These are phyloP conservation scores for Conringia planisiliqua DNA, from an alignment of 345 rosid species.

Conservation along the genomic window DNA sequence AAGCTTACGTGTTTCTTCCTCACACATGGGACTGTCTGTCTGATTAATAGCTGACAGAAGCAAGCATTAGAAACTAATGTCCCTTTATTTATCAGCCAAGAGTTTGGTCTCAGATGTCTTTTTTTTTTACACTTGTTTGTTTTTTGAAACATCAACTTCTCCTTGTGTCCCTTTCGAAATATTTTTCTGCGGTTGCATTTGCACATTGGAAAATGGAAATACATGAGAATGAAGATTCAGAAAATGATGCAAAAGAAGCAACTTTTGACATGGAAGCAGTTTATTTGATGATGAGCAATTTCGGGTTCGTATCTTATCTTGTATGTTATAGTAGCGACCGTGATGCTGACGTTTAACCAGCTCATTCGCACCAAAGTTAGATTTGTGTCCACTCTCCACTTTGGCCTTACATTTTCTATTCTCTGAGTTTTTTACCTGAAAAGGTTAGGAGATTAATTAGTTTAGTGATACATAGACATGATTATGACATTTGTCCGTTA, in stretches of 20 bases:
- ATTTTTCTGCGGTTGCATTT: neutral
- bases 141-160: slow-evolving; percentile 2
- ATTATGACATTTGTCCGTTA: neutral
- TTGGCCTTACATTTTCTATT: neutral
- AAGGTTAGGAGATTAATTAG: neutral
- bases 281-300: neutral
- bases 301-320: slow-evolving; percentile 19
- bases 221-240: neutral
- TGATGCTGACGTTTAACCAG: slow-evolving; percentile 18
- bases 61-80: too few species aligned
- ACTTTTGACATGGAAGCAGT: slow-evolving; percentile 16
- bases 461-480: neutral
- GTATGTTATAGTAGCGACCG: neutral
- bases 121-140: neutral
- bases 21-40: slow-evolving; percentile 23
- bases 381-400: neutral
- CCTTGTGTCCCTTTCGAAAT: neutral
- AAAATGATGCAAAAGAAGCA: slow-evolving; percentile 6
- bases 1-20: slow-evolving; percentile 28
- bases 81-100: slow-evolving; percentile 27
- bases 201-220: neutral
- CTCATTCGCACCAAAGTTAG: slow-evolving; percentile 23
- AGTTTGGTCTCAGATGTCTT: neutral
- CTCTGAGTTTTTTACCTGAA: slow-evolving; percentile 5
- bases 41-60: neutral